Evolutionary conservation across 2,329 filamentous ascomycete species (phyloP).

Genomic region (Trichophyton simii): DNA sequence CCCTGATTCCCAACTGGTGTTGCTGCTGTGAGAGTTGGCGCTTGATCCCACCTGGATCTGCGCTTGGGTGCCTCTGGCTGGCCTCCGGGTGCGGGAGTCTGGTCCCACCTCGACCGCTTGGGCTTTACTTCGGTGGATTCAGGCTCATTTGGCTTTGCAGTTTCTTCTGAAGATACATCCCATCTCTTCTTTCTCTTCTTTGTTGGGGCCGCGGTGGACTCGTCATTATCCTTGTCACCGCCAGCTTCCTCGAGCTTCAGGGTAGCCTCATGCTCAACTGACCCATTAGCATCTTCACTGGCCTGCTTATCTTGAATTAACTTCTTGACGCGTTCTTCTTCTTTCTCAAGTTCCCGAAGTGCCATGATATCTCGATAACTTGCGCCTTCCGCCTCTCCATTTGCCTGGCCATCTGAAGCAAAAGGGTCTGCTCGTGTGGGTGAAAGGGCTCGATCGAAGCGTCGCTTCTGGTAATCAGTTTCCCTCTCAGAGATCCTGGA

Average conservation of each 20-base stretch:
- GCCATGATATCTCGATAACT: conserved; percentile 90
- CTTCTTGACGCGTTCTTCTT: conserved; percentile 75
- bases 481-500: conserved; percentile 85
- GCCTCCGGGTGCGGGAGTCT: conserved; percentile 52
- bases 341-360: conserved; percentile 75
- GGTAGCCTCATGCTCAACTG: conserved; percentile 56
- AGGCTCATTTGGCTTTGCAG: conserved; percentile 40
- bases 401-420: conserved; percentile 58
- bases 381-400: conserved; percentile 56
- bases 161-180: conserved; percentile 59
- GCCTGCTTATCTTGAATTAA: conserved; percentile 65
- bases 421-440: conserved; percentile 80
- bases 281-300: conserved; percentile 42
- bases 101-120: conserved; percentile 80
- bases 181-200: conserved; percentile 90
- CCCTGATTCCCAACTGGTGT: conserved; percentile 62
- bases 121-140: conserved; percentile 45
- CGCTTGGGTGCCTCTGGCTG: conserved; percentile 53
- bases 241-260: conserved; percentile 50
- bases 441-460: conserved; percentile 72
- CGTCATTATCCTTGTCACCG: conserved; percentile 58
- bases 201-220: conserved; percentile 50
- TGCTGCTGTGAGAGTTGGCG: conserved; percentile 52
- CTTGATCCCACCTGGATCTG: conserved; percentile 85
- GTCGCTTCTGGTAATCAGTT: conserved; percentile 93